Evolutionary conservation across 352 stramenopile species (phyloP).

Genomic region (Globisporangium okanoganense): DNA sequence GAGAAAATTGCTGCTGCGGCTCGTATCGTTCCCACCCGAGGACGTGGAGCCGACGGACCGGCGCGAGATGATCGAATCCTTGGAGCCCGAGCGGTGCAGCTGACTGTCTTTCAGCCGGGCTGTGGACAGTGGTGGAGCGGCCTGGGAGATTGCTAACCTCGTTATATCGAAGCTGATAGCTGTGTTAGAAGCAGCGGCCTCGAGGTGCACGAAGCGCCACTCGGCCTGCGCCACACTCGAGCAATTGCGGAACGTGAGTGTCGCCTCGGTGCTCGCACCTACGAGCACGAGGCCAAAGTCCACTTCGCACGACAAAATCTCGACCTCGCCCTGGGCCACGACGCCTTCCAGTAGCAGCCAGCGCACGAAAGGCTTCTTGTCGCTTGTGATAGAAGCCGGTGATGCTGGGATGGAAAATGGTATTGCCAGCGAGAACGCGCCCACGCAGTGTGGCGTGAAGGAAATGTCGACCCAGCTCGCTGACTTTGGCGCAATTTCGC

Average conservation of each 20-base stretch:
- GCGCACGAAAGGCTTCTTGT: slow-evolving; percentile 26
- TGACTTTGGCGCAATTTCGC: slow-evolving; percentile 20
- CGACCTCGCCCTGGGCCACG: slow-evolving; percentile 35
- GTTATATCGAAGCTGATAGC: neutral
- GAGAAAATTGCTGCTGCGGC: slow-evolving; percentile 25
- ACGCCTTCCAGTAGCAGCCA: slow-evolving; percentile 53
- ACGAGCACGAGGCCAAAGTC: slow-evolving; percentile 77
- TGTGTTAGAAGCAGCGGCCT: slow-evolving; percentile 9
- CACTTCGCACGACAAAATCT: slow-evolving; percentile 46
- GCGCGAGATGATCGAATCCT: slow-evolving; percentile 47
- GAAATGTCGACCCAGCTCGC: slow-evolving; percentile 19
- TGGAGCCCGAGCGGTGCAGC: slow-evolving; percentile 40
- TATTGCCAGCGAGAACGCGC: slow-evolving; percentile 42
- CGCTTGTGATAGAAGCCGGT: neutral
- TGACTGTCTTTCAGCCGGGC: slow-evolving; percentile 1
- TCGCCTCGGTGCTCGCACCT: slow-evolving; percentile 37
- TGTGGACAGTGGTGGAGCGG: neutral
- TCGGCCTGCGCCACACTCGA: slow-evolving; percentile 22
- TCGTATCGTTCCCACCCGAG: slow-evolving; percentile 33
- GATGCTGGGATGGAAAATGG: slow-evolving; percentile 28
- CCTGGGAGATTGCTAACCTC: neutral
- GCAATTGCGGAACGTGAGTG: slow-evolving; percentile 29
- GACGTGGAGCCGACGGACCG: slow-evolving; percentile 28
- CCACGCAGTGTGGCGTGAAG: slow-evolving; percentile 41
- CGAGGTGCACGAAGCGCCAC: slow-evolving; percentile 49